Conservation (phyloP, 352 stramenopile genomes). For the Nannochloropsis limnetica region DNA sequence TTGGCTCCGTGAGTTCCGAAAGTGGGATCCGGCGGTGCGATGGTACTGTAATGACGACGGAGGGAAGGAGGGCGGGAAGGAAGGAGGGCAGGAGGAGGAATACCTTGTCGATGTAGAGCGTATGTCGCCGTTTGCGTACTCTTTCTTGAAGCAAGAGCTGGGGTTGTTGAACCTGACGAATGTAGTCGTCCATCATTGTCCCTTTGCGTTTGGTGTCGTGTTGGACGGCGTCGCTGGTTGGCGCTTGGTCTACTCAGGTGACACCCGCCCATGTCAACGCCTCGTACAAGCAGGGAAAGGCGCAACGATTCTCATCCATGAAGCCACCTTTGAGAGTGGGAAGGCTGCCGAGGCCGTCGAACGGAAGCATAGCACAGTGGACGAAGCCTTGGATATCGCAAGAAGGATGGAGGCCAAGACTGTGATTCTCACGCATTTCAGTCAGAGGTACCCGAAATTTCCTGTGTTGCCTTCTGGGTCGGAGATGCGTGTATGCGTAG, state of each 20-base stretch:
- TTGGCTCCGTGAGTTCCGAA: slow-evolving; percentile 63
- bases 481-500: slow-evolving; percentile 38
- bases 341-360: slow-evolving; percentile 76
- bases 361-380: slow-evolving; percentile 86
- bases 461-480: slow-evolving; percentile 24
- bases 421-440: slow-evolving; percentile 92
- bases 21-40: neutral
- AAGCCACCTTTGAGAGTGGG: slow-evolving; percentile 92
- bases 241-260: slow-evolving; percentile 82
- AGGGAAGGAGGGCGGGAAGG: neutral
- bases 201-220: slow-evolving; percentile 76
- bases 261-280: slow-evolving; percentile 75
- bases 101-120: neutral
- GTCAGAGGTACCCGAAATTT: slow-evolving; percentile 63
- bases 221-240: slow-evolving; percentile 59
- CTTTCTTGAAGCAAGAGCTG: slow-evolving; percentile 46
- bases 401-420: slow-evolving; percentile 67
- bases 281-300: slow-evolving; percentile 57
- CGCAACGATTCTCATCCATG: slow-evolving; percentile 81
- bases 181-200: slow-evolving; percentile 74
- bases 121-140: slow-evolving; percentile 46
- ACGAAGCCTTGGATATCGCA: slow-evolving; percentile 76
- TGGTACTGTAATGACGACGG: neutral
- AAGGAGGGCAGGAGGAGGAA: neutral
- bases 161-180: slow-evolving; percentile 59